Evolutionary conservation across 2,329 filamentous ascomycete genomes (phyloP).

Genomic region (Sclerotinia trifoliorum): DNA sequence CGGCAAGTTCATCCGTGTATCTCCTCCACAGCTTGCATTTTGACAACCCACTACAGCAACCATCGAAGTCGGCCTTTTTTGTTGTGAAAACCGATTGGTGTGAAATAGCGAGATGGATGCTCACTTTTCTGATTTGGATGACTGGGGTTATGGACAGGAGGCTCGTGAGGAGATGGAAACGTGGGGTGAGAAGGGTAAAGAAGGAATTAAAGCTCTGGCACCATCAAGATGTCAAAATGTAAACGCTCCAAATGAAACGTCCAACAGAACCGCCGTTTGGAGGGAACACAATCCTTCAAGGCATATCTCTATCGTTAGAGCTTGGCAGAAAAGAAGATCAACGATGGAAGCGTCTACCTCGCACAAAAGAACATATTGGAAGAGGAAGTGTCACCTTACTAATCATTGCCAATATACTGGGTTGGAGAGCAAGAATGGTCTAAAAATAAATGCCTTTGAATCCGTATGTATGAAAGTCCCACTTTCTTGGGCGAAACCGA

Average conservation of each 20-base stretch:
- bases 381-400: not conserved
- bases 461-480: constrained; percentile 6
- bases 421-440: constrained; percentile 2
- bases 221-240: constrained; percentile 11
- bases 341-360: not conserved
- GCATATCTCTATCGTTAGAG: not conserved
- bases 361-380: not conserved
- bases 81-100: not conserved
- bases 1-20: constrained; percentile 9
- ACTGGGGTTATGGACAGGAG: constrained; percentile 2
- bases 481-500: constrained; percentile 9
- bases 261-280: constrained; percentile 9
- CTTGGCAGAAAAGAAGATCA: not conserved
- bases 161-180: constrained; percentile 9
- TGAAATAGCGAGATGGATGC: not conserved
- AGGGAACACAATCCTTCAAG: not conserved
- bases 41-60: not conserved
- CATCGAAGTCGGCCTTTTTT: not conserved
- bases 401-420: not conserved
- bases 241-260: constrained; percentile 14
- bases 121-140: not conserved
- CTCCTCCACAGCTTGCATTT: constrained; percentile 10
- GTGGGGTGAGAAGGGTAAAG: constrained; percentile 18
- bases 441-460: constrained; percentile 22
- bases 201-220: constrained; percentile 5